Base-by-base conservation (phyloP, 2,329 filamentous ascomycete genomes). In the Ophiocordyceps camponoti-saundersi region DNA sequence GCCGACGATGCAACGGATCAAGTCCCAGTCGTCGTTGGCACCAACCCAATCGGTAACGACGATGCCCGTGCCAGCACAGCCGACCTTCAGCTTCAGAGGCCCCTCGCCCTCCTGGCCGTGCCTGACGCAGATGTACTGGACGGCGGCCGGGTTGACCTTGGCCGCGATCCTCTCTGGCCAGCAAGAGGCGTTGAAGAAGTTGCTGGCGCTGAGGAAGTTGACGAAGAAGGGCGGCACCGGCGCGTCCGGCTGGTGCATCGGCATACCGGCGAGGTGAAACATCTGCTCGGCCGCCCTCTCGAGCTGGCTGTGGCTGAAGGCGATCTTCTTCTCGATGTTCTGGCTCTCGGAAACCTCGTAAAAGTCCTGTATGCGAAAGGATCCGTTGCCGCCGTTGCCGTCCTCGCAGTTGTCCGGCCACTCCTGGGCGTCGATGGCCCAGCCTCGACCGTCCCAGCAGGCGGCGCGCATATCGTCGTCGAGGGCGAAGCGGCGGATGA, bases 1-100 rank as follows among this genome's bases (percentile, higher is more conserved):
- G 7, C 85, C 89, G 7, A 96, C 81, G 55, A 95, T 82, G 63
- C 85, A 85, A 52, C 81, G 76, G 34, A 93, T 77, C 47, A 96
- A 64, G 65, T 95, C 88, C 90, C 90, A 98, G 64, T 96, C 84
- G 1, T 82, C 88, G 51, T 80, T 73, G 50, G 80, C 70, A 2
- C 92, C 92, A 45, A 95, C 89, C 85, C 85, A 95, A 63, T 98
- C 92, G 51, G 84, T 92, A 23, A 96, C 82, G 42, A 96, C 80
- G 49, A 96, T 79, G 4, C 92, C 92, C 1, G 89, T 93, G 6
- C 79, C 75, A 26, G 83, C 88, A 57, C 87, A 80, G 1, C 82
- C 80, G 32, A 80, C 67, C 43, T 69, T 65, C 45, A 75, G 60
- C 50, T 68, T 62, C 13, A 63, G 63, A 6, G 70, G 67, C 0